phyloP scores from a whole-genome alignment of 116 monocot species.

The Dioscorea cayenensis region DNA sequence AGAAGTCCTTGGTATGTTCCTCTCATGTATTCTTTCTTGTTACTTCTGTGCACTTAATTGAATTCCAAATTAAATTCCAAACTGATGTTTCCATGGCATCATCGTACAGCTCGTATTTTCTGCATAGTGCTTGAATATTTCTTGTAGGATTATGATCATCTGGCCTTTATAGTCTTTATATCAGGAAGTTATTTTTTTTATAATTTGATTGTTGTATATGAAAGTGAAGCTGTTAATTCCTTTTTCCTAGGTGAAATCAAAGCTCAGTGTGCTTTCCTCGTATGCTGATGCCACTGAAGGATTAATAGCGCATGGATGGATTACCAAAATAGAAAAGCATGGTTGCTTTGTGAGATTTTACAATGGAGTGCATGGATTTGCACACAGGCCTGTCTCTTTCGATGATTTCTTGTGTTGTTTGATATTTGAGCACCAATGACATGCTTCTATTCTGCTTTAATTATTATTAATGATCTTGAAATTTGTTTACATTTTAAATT shows the following conservation, averaged over 20 bases:
- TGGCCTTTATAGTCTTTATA: not conserved
- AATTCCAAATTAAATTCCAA: no score
- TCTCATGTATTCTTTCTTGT: not conserved
- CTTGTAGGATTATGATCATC: no score
- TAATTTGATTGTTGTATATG: not conserved
- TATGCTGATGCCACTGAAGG: slow-evolving; percentile 88
- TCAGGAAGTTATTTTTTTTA: not conserved
- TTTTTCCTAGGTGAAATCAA: slow-evolving; percentile 78
- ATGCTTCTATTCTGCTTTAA: not conserved
- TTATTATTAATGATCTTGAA: no score
- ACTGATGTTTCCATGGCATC: not conserved
- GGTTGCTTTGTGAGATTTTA: slow-evolving; percentile 95
- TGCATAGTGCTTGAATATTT: no score
- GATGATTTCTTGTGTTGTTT: not conserved
- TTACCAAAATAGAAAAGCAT: slow-evolving; percentile 92
- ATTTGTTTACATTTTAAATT: no score
- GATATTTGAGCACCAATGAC: not conserved
- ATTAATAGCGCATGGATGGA: slow-evolving; percentile 90
- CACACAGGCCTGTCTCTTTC: slow-evolving; percentile 40
- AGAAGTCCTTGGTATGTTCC: slow-evolving; percentile 74
- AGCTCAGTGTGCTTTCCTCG: slow-evolving; percentile 63
- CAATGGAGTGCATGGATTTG: slow-evolving; percentile 90
- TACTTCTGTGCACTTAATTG: not conserved
- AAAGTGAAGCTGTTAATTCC: not conserved
- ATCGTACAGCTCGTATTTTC: not conserved